Percentiles rank a stretch among this genome's conserved stretches.
These are phyloP conservation scores for Thalassia testudinum DNA, from an alignment of 116 monocot species.

Conservation along the genomic window DNA sequence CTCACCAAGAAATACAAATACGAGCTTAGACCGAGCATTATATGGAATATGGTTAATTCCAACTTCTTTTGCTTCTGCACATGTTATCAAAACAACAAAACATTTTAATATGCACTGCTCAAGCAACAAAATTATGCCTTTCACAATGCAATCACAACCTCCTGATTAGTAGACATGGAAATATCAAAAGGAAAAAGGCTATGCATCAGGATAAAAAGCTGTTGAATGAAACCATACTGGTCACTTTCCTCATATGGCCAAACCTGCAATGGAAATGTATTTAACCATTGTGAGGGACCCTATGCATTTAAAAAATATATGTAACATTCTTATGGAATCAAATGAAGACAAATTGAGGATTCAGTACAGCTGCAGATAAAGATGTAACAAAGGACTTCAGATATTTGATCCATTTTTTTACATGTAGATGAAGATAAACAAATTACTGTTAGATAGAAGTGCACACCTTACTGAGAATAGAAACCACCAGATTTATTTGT, in stretches of 20 bases:
- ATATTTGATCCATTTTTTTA: no score
- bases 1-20: conserved; percentile 63
- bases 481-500: conserved; percentile 57
- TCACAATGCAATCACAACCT: background rate
- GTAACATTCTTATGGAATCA: no score
- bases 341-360: no score
- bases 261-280: conserved; percentile 21
- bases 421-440: no score
- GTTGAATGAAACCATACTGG: conserved; percentile 66
- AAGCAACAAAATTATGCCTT: background rate
- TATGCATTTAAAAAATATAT: no score
- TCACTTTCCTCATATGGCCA: conserved; percentile 95
- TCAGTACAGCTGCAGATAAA: no score
- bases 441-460: no score
- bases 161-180: conserved; percentile 8
- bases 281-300: no score
- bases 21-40: conserved; percentile 55
- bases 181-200: conserved; percentile 42
- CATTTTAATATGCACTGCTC: background rate
- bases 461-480: conserved; percentile 70
- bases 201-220: conserved; percentile 62
- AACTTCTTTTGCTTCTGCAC: conserved; percentile 38
- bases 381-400: no score
- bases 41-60: conserved; percentile 31
- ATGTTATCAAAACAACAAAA: background rate